phyloP scores from a whole-genome alignment of 1,284 basidiomycete species.

The Rhodotorula mucilaginosa region DNA sequence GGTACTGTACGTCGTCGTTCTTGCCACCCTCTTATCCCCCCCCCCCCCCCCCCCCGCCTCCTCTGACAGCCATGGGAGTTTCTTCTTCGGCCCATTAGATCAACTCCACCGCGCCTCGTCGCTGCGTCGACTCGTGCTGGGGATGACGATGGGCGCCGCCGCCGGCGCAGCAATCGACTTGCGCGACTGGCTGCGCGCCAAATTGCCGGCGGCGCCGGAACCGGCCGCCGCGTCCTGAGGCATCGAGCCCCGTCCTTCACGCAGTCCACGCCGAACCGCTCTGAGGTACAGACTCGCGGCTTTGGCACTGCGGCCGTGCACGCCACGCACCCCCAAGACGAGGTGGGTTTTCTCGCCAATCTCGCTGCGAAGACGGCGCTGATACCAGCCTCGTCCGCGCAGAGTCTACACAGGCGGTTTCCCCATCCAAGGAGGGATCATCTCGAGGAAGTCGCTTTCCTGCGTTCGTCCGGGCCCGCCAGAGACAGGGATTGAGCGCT shows the following conservation, averaged over 20 bases:
- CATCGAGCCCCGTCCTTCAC: neutral
- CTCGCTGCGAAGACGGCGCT: no score
- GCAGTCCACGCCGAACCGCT: neutral
- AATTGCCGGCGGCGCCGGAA: neutral
- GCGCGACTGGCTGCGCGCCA: slow-evolving; percentile 29
- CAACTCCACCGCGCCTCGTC: slow-evolving; percentile 31
- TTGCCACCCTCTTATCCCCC: neutral
- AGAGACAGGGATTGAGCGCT: no score
- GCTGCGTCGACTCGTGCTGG: slow-evolving; percentile 30
- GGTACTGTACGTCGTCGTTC: slow-evolving; percentile 38
- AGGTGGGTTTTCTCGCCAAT: no score
- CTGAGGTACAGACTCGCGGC: no score
- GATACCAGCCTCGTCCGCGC: no score
- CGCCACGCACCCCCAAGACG: no score
- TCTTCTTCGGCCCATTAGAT: slow-evolving; percentile 10
- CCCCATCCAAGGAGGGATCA: no score
- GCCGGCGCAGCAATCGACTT: slow-evolving; percentile 38
- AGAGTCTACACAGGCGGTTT: no score
- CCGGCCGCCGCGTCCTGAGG: neutral
- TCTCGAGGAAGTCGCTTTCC: no score
- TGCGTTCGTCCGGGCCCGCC: no score
- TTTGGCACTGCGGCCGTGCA: no score
- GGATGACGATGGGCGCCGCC: slow-evolving; percentile 32
- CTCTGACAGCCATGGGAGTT: neutral
- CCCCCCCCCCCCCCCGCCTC: no score